These are phyloP conservation scores for Yamadazyma scolyti DNA, from an alignment of 805 yeast species.

Conservation along the genomic window DNA sequence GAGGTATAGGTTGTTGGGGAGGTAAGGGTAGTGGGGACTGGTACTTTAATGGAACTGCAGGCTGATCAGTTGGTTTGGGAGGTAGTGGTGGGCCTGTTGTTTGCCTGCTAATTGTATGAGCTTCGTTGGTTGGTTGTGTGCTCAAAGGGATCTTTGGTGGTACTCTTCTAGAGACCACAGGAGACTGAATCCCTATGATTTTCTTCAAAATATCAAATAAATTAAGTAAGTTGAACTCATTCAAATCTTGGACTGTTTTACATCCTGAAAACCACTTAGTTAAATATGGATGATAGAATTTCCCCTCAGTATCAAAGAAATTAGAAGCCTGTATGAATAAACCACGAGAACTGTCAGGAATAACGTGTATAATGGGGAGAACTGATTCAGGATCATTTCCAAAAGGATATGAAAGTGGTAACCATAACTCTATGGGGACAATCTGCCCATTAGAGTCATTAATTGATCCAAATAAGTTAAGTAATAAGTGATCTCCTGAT, in stretches of 20 bases:
- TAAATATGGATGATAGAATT: constrained; percentile 64
- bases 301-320: constrained; percentile 67
- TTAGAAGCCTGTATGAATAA: constrained; percentile 53
- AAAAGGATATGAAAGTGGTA: constrained; percentile 70
- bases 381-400: constrained; percentile 12
- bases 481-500: constrained; percentile 47
- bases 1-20: constrained; percentile 3
- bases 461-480: constrained; percentile 62
- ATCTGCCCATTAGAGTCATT: constrained; percentile 22
- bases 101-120: background rate
- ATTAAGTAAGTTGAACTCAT: constrained; percentile 24
- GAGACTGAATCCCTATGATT: background rate
- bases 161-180: too few species aligned
- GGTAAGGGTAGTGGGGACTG: constrained; percentile 31
- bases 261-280: constrained; percentile 48
- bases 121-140: too few species aligned
- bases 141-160: too few species aligned
- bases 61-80: background rate
- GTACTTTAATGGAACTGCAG: constrained; percentile 17
- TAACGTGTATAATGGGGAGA: constrained; percentile 65
- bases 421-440: constrained; percentile 67
- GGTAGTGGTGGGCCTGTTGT: constrained; percentile 5
- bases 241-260: too few species aligned
- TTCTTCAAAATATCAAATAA: constrained; percentile 27
- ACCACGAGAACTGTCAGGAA: constrained; percentile 45